A percentile compares a stretch with the other conserved stretches of the same genome.
phyloP scores from a whole-genome alignment of 768 basidiomycete genomes.

The Artomyces pyxidatus region DNA sequence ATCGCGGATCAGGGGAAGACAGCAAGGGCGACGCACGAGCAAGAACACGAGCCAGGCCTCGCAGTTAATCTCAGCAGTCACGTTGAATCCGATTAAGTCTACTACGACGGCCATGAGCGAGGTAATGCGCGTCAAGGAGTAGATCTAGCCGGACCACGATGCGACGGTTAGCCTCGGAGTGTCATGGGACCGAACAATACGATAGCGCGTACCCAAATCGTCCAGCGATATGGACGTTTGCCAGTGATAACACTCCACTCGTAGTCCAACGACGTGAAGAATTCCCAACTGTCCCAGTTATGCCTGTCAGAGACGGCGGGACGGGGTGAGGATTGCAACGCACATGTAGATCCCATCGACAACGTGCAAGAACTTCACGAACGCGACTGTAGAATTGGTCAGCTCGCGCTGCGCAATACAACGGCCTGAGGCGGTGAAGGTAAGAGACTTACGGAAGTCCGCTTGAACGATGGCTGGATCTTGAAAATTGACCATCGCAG shows the following conservation, averaged over 20 bases:
- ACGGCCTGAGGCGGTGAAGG: neutral
- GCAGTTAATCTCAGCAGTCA: neutral
- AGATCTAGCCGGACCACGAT: too few relatives aligned
- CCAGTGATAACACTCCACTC: constrained; percentile 4
- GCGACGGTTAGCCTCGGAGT: too few relatives aligned
- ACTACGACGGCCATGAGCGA: neutral
- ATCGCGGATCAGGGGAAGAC: too few relatives aligned
- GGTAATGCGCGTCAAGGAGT: constrained; percentile 4
- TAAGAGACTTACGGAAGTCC: neutral
- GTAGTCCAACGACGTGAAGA: constrained; percentile 1
- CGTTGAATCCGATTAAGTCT: neutral
- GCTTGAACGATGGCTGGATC: neutral
- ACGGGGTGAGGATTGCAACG: too few relatives aligned
- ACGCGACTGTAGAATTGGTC: too few relatives aligned
- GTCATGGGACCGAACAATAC: too few relatives aligned
- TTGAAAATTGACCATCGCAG: neutral
- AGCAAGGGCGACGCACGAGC: too few relatives aligned
- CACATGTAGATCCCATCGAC: constrained; percentile 5
- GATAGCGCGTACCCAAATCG: constrained; percentile 6
- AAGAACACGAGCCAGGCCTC: neutral
- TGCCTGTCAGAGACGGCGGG: too few relatives aligned
- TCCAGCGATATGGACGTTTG: constrained; percentile 3
- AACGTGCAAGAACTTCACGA: neutral
- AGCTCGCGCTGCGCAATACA: too few relatives aligned
- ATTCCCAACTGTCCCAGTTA: constrained; percentile 8